phyloP scores from a whole-genome alignment of 176 grass and related monocot genomes.

The Olyra latifolia region DNA sequence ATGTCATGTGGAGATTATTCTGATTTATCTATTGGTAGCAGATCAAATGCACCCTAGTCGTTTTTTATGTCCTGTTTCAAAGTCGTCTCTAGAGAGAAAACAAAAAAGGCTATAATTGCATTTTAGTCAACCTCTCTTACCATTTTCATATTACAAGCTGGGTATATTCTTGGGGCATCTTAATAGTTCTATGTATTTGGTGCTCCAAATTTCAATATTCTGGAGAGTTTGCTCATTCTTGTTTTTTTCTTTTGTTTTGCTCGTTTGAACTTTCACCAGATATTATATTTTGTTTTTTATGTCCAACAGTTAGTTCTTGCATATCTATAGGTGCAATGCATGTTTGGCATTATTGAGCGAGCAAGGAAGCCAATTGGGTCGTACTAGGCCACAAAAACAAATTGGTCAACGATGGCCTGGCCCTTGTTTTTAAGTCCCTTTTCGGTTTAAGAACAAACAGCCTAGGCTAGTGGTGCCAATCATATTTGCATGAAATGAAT shows the following conservation, averaged over 20 bases:
- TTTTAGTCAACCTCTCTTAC: not conserved
- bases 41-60: not conserved
- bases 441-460: no score
- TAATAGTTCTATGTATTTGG: not conserved
- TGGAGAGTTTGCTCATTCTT: not conserved
- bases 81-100: not conserved
- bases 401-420: not conserved
- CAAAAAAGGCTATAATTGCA: not conserved
- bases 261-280: no score
- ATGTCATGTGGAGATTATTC: not conserved
- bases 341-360: not conserved
- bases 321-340: not conserved
- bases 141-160: not conserved
- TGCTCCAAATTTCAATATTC: slow-evolving; percentile 14
- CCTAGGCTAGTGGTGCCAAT: no score
- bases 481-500: no score
- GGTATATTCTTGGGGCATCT: not conserved
- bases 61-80: not conserved
- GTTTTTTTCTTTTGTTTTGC: not conserved
- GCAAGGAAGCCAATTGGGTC: not conserved
- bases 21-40: not conserved
- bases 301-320: not conserved
- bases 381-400: not conserved
- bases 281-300: not conserved
- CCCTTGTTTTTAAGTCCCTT: no score